Base-by-base conservation (phyloP, 331 rosid genomes). In the Quercus tomentella region DNA sequence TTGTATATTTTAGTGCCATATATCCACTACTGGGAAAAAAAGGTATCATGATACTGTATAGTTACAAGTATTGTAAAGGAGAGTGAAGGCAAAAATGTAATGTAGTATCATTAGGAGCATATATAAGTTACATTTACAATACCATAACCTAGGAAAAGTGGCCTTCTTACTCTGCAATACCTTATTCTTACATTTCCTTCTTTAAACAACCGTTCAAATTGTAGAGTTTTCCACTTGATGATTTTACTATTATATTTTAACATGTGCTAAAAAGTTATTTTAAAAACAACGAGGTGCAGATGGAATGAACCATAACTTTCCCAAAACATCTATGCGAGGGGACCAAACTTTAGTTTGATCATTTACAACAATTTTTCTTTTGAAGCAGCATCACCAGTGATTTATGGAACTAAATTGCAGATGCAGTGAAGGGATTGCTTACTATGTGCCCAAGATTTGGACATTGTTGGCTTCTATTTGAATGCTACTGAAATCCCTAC, bases 391-490 rank as follows among this genome's bases (percentile, higher is more conserved):
- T 25, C 67, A 25, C 4, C 33, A 30, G 33, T 23, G 16, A 23
- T 10, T 23, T 11, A 23, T 60, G 17, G 18, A 23, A 23, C 4
- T 9, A 11, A 57, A 56, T 15, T 6, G 45, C 45, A 5, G 45
- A 30, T 26, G 56, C 21, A 25, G 52, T 60, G 7, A 33, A 65
- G 66, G 20, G 51, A 66, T 41, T 65, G 76, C 91, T 87, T 79
- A 89, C 91, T 65, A 85, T 33, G 93, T 89, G 86, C 88, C 25
- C 81, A 81, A 60, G 85, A 80, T 69, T 82, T 80, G 21, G 10
- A 5, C 45, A 37, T 2, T 30, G 33, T 30, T 30, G 33, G 33
- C 33, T 30, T 30, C 33, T 30, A 30, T 30, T 30, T 30, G 33
- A 30, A 30, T 30, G 33, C 33, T 30, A 30, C 5, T 3, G 4